A percentile compares a stretch with the other conserved stretches of the same genome.
These are phyloP conservation scores for Peronospora tabacina DNA, from an alignment of 352 stramenopile genomes.

Conservation along the genomic window DNA sequence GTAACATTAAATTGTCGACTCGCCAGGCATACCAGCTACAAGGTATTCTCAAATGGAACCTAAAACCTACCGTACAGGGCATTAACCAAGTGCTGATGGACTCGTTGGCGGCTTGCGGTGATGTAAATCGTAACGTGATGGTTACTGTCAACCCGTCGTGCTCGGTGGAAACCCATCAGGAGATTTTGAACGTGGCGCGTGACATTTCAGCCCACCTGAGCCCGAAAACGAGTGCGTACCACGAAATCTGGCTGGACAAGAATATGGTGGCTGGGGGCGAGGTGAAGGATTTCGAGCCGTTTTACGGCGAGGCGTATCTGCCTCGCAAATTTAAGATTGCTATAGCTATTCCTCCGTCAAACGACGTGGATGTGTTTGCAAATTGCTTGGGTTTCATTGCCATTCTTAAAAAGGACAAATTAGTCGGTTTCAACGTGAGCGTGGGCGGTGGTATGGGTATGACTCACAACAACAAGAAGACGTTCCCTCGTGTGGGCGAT, in stretches of 20 bases:
- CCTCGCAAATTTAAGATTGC: slow-evolving; percentile 99
- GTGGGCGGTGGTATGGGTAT: slow-evolving; percentile 96
- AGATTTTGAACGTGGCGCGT: slow-evolving; percentile 35
- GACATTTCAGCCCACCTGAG: too few species aligned
- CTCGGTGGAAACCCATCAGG: slow-evolving; percentile 80
- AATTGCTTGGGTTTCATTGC: slow-evolving; percentile 95
- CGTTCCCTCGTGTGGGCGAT: slow-evolving; percentile 94
- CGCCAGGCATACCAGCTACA: slow-evolving; percentile 95
- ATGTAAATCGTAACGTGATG: slow-evolving; percentile 97
- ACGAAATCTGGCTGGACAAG: slow-evolving; percentile 97
- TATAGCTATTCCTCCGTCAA: slow-evolving; percentile 94
- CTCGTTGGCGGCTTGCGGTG: slow-evolving; percentile 94
- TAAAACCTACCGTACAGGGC: slow-evolving; percentile 93
- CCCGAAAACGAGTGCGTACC: slow-evolving; percentile 64
- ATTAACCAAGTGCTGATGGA: slow-evolving; percentile 90
- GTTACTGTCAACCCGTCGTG: slow-evolving; percentile 81
- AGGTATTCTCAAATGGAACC: slow-evolving; percentile 93
- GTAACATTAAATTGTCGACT: slow-evolving; percentile 93
- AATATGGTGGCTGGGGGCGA: slow-evolving; percentile 90
- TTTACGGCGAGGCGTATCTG: slow-evolving; percentile 96
- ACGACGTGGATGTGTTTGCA: slow-evolving; percentile 96
- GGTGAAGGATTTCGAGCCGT: slow-evolving; percentile 94
- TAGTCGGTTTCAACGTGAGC: slow-evolving; percentile 93
- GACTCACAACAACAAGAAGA: slow-evolving; percentile 96
- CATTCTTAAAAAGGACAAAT: slow-evolving; percentile 82